Evolutionary conservation across 768 basidiomycete species (phyloP).

Genomic region (Ramaria sp.): DNA sequence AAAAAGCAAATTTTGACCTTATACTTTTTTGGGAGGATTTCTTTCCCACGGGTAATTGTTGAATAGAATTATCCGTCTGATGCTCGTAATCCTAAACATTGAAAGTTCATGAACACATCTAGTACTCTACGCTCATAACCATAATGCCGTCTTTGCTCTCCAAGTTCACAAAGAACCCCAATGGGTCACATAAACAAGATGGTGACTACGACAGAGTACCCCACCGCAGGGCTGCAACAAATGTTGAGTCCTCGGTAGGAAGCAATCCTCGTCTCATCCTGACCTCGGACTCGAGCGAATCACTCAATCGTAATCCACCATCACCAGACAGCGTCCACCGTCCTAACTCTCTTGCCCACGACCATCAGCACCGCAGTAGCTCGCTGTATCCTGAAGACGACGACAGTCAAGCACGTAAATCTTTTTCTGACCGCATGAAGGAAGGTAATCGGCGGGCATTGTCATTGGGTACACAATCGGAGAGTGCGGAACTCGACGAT

Average conservation of each 20-base stretch:
- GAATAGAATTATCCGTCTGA: no score
- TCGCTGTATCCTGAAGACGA: not conserved
- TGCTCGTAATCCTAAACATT: no score
- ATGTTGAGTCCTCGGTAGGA: not conserved
- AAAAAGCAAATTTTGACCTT: no score
- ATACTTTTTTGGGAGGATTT: no score
- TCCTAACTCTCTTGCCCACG: not conserved
- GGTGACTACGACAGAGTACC: not conserved
- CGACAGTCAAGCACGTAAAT: not conserved
- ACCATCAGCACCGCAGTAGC: not conserved
- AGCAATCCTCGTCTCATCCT: not conserved
- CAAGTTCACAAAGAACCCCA: slow-evolving; percentile 4
- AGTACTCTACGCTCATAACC: no score
- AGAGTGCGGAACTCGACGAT: not conserved
- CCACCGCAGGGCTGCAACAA: not conserved
- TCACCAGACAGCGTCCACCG: slow-evolving; percentile 1
- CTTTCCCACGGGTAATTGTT: no score
- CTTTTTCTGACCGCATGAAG: not conserved
- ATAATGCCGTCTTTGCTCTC: slow-evolving; percentile 7
- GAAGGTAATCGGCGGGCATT: not conserved
- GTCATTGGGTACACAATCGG: not conserved
- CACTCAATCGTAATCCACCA: not conserved
- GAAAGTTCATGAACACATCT: not conserved
- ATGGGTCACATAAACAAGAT: not conserved
- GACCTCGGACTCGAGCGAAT: not conserved